Percentiles rank a stretch among this genome's conserved stretches.
phyloP scores from a whole-genome alignment of 2,329 filamentous ascomycete genomes.

The Pseudopyrenochaeta lycopersici region DNA sequence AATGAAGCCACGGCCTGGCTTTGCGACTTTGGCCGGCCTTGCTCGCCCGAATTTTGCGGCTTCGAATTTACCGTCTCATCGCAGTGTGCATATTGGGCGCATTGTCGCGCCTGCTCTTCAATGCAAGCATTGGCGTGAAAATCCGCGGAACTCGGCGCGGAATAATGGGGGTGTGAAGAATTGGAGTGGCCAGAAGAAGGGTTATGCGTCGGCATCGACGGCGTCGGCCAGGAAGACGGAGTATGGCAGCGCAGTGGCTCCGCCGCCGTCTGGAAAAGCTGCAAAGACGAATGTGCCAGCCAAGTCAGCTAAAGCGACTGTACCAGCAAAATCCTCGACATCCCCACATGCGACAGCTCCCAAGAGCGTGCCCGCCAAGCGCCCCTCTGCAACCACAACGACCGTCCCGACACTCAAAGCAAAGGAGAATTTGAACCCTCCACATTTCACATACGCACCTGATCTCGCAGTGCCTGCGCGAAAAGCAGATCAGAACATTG shows the following conservation, averaged over 20 bases:
- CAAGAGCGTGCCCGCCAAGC: not conserved
- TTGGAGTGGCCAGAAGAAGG: not conserved
- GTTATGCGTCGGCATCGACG: constrained; percentile 13
- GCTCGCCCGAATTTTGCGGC: constrained; percentile 3
- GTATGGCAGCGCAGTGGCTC: constrained; percentile 6
- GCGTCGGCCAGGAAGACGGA: constrained; percentile 8
- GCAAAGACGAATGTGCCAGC: constrained; percentile 7
- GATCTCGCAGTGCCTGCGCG: constrained; percentile 70
- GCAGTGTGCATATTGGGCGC: constrained; percentile 9
- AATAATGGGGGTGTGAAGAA: not conserved
- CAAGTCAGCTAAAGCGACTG: constrained; percentile 4
- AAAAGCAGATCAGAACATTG: constrained; percentile 54
- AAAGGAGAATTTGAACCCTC: constrained; percentile 69
- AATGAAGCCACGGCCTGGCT: constrained; percentile 35
- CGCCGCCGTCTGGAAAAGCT: constrained; percentile 12
- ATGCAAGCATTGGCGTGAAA: constrained; percentile 13
- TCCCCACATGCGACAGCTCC: not conserved
- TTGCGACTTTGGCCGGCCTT: constrained; percentile 7
- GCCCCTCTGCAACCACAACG: constrained; percentile 3
- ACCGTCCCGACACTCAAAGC: constrained; percentile 13
- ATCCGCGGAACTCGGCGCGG: constrained; percentile 1
- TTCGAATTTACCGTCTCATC: constrained; percentile 15
- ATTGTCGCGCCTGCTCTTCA: constrained; percentile 12
- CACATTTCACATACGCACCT: constrained; percentile 75
- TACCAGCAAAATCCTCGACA: constrained; percentile 7